Conservation (phyloP, 1,284 basidiomycete species). For the Athelia sp. region DNA sequence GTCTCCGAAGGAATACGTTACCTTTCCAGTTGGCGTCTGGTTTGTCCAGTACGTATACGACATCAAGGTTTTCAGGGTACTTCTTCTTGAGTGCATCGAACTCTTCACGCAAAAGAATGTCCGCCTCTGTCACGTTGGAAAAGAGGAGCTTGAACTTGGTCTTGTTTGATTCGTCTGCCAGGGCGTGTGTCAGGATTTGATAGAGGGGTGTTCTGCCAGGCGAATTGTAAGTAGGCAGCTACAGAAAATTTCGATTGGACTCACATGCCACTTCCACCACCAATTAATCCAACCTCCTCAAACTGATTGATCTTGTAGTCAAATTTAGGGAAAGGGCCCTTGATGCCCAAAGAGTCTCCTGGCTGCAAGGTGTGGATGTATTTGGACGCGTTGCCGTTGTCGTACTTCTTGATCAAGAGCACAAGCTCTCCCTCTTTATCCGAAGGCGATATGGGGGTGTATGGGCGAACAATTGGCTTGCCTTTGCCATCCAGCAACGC, state of each 20-base stretch:
- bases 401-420: conserved; percentile 86
- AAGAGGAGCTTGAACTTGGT: conserved; percentile 94
- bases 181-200: conserved; percentile 72
- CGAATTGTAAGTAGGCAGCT: conserved; percentile 11
- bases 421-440: conserved; percentile 72
- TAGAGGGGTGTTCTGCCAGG: conserved; percentile 63
- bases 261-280: conserved; percentile 85
- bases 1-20: conserved; percentile 13
- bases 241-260: conserved; percentile 17
- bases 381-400: conserved; percentile 76
- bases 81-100: conserved; percentile 73
- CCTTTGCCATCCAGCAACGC: conserved; percentile 75
- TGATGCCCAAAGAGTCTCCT: conserved; percentile 83
- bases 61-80: conserved; percentile 69
- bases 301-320: conserved; percentile 81
- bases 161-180: conserved; percentile 74
- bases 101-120: conserved; percentile 85
- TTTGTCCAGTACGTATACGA: conserved; percentile 88
- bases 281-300: conserved; percentile 84
- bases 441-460: conserved; percentile 78
- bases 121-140: conserved; percentile 85
- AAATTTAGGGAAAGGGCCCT: conserved; percentile 87
- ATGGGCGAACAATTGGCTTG: conserved; percentile 86
- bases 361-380: conserved; percentile 68
- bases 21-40: conserved; percentile 70